Conservation (phyloP, 2,329 filamentous ascomycete genomes). For the Cladorrhinum sp. region DNA sequence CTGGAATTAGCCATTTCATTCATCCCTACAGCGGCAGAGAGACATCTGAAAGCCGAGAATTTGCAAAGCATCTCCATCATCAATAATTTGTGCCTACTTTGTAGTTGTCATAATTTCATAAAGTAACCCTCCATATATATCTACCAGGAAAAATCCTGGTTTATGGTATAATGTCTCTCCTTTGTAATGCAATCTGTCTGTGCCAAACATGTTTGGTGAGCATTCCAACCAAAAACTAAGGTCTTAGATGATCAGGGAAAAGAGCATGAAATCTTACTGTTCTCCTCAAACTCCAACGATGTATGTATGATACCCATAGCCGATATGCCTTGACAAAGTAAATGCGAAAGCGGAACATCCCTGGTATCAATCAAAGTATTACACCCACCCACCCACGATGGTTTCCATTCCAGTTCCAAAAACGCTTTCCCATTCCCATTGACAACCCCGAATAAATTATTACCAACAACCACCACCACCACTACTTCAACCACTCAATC, state of each 20-base stretch:
- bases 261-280: background rate
- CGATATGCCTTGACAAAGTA: too few species aligned
- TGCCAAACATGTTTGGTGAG: conserved; percentile 12
- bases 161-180: conserved; percentile 1
- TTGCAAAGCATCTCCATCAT: too few species aligned
- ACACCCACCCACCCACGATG: too few species aligned
- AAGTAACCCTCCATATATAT: too few species aligned
- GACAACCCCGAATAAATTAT: background rate
- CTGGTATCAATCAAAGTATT: background rate
- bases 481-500: conserved; percentile 62
- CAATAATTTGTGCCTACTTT: too few species aligned
- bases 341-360: background rate
- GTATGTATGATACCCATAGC: background rate
- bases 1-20: too few species aligned
- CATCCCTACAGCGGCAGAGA: too few species aligned
- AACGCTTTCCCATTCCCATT: background rate
- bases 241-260: background rate
- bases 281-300: background rate
- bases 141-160: too few species aligned
- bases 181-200: background rate
- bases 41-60: too few species aligned
- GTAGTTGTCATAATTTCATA: too few species aligned
- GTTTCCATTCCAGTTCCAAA: too few species aligned
- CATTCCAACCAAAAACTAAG: background rate
- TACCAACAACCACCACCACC: too few species aligned